Evolutionary conservation across 306 rosid genomes (phyloP).

Genomic region (Lagenaria siceraria): DNA sequence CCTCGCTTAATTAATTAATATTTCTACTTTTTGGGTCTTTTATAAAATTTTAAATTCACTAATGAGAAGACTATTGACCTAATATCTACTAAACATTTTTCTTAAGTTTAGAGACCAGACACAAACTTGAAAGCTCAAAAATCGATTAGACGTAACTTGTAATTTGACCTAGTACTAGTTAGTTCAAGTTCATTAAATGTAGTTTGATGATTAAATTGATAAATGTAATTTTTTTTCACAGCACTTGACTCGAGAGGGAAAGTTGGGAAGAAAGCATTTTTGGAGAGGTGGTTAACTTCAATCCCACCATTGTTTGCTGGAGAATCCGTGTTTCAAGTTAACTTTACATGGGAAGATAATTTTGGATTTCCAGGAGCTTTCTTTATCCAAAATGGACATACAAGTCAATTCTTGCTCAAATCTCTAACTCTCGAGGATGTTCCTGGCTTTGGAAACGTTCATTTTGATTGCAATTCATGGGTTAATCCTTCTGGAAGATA

Average conservation of each 20-base stretch:
- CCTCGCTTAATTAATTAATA: no score
- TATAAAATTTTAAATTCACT: no score
- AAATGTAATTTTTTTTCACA: neutral
- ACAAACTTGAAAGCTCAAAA: no score
- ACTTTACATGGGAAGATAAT: constrained; percentile 50
- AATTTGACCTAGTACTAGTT: no score
- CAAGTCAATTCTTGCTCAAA: constrained; percentile 50
- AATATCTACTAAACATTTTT: no score
- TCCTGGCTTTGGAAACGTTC: constrained; percentile 51
- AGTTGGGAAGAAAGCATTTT: constrained; percentile 41
- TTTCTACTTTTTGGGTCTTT: no score
- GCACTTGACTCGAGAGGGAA: constrained; percentile 39
- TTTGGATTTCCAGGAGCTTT: constrained; percentile 70
- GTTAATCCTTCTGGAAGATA: constrained; percentile 51
- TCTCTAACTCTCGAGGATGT: constrained; percentile 51
- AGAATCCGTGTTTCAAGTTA: constrained; percentile 37
- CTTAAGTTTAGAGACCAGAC: no score
- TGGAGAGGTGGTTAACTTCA: constrained; percentile 48
- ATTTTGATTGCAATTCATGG: constrained; percentile 79
- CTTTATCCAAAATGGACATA: constrained; percentile 47
- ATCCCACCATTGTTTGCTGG: constrained; percentile 29
- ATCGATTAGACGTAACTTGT: no score
- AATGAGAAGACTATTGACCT: no score
- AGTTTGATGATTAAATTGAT: neutral
- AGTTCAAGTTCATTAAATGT: neutral